Conservation (phyloP, 1,139 yeast genomes). For the Candida sp. region DNA sequence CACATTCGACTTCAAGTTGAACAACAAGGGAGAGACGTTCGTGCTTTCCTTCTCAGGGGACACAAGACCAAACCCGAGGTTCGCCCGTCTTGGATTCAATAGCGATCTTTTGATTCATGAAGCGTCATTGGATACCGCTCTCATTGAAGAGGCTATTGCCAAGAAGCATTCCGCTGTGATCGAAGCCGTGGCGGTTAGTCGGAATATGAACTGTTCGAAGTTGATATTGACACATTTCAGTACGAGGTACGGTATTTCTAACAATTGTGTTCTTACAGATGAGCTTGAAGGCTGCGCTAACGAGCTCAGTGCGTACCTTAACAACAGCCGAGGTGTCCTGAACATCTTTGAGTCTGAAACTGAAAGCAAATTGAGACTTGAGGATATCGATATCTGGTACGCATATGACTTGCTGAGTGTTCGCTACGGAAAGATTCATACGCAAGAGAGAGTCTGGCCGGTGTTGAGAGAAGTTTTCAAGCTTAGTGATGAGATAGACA, state of each 20-base stretch:
- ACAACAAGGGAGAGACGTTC: constrained; percentile 38
- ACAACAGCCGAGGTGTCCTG: constrained; percentile 21
- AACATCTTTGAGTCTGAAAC: constrained; percentile 31
- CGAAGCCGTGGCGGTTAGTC: constrained; percentile 79
- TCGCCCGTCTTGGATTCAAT: constrained; percentile 65
- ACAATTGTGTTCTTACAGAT: constrained; percentile 38
- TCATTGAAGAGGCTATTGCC: constrained; percentile 78
- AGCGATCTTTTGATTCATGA: constrained; percentile 90
- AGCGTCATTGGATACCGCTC: constrained; percentile 85
- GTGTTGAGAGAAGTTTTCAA: constrained; percentile 10
- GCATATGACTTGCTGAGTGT: constrained; percentile 48
- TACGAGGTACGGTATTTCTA: constrained; percentile 81
- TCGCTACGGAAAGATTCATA: constrained; percentile 19
- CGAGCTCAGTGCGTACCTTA: constrained; percentile 29
- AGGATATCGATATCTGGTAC: constrained; percentile 40
- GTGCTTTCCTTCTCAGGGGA: constrained; percentile 93
- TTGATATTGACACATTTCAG: constrained; percentile 90
- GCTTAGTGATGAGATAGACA: constrained; percentile 11
- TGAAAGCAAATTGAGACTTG: constrained; percentile 9
- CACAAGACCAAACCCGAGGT: constrained; percentile 76
- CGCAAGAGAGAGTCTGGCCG: constrained; percentile 15
- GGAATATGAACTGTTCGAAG: constrained; percentile 72
- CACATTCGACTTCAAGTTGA: constrained; percentile 52
- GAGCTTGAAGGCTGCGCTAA: constrained; percentile 25
- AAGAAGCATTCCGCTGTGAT: constrained; percentile 91